Evolutionary conservation across 2,329 filamentous ascomycete species (phyloP), one percentile per base, ranked within the genome.

Genomic region (Coniochaeta sp.): DNA sequence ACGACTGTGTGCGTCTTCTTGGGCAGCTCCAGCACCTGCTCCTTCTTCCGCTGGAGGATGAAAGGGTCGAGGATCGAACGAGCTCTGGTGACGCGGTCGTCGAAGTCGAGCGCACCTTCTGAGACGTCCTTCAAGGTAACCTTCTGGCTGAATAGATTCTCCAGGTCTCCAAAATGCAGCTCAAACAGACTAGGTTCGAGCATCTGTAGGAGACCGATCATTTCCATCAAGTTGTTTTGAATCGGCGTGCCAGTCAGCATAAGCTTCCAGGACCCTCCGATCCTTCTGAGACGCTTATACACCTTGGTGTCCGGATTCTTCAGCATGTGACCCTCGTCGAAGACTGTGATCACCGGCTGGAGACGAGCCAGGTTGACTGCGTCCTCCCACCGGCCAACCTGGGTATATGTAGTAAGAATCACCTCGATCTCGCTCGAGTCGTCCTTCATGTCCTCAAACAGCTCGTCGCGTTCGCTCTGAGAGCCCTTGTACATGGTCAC

Each of bases 51-150:
- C 63, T 96, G 91, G 2, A 99, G 79, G 59, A 99, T 95, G 70
- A 99, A 99, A 0, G 95, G 95, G 26, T 93, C 91, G 69, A 99
- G 85, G 79, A 99, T 99, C 0, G 89, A 91, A 59, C 93, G 87
- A 2, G 95, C 95, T 52, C 93, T 85, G 60, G 86, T 85, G 60
- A 98, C 95, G 47, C 95, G 88, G 71, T 96, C 91, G 52, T 86
- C 88, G 24, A 95, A 96, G 1, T 99, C 78, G 12, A 98, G 82
- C 1, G 91, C 89, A 24, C 90, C 90, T 70, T 97, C 88, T 60
- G 88, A 85, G 9, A 89, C 84, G 67, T 93, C 89, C 40, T 87
- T 88, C 22, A 92, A 89, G 58, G 89, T 93, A 14, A 93, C 90
- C 69, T 96, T 96, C 70, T 96, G 90, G 65, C 91, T 91, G 76